A percentile compares a stretch with the other conserved stretches of the same genome.
These are phyloP conservation scores for Aspergillus tamarii DNA, from an alignment of 2,329 filamentous ascomycete species.

Conservation along the genomic window DNA sequence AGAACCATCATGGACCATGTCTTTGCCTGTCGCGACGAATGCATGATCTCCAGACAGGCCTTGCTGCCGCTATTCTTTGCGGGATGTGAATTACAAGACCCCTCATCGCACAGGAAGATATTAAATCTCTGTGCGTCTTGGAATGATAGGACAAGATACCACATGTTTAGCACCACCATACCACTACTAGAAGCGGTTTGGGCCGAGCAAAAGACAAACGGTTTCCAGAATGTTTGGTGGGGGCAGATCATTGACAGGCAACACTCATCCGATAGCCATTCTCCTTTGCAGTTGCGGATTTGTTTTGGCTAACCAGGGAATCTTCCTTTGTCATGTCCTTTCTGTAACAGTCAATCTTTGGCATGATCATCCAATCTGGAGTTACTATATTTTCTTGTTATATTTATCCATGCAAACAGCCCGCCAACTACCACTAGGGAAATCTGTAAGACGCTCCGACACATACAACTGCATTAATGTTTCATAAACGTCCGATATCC, in stretches of 20 bases:
- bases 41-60: conserved; percentile 5
- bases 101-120: not conserved
- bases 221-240: conserved; percentile 10
- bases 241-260: conserved; percentile 5
- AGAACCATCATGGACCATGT: conserved; percentile 11
- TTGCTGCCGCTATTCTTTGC: conserved; percentile 11
- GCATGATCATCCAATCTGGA: too few species aligned
- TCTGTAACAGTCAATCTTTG: too few species aligned
- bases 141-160: conserved; percentile 4
- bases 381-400: too few species aligned
- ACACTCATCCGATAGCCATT: not conserved
- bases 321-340: conserved; percentile 1
- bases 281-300: conserved; percentile 4
- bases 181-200: conserved; percentile 4
- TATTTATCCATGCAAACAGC: too few species aligned
- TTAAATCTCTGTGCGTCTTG: not conserved
- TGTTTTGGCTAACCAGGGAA: not conserved
- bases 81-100: conserved; percentile 4
- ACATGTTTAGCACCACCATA: conserved; percentile 4
- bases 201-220: conserved; percentile 4
- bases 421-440: too few species aligned
- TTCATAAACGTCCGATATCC: too few species aligned
- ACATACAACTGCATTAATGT: too few species aligned
- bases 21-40: conserved; percentile 5
- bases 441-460: too few species aligned